Evolutionary conservation across 2,329 filamentous ascomycete genomes (phyloP).

Genomic region (Triangularia verruculosa): DNA sequence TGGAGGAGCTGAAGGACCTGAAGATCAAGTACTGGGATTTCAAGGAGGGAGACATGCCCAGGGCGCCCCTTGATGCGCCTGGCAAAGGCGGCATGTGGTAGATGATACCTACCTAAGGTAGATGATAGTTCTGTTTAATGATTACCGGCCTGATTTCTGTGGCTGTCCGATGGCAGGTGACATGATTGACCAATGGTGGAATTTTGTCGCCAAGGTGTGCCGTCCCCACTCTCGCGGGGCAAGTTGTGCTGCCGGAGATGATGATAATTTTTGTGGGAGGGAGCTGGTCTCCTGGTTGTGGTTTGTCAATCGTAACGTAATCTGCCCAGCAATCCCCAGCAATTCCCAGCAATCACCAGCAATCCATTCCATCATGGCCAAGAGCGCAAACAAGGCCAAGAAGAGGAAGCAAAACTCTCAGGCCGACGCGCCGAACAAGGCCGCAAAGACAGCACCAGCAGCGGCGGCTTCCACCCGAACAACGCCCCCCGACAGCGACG

Average conservation of each 20-base stretch:
- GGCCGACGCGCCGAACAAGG: conserved; percentile 37
- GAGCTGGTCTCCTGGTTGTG: neutral
- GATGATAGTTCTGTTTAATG: no score
- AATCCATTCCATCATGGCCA: conserved; percentile 6
- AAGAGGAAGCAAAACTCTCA: conserved; percentile 15
- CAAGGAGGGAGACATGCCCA: neutral
- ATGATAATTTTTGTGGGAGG: neutral
- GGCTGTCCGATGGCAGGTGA: no score
- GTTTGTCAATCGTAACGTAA: neutral
- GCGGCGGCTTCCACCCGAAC: conserved; percentile 24
- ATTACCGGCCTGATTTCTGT: no score
- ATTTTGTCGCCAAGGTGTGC: neutral
- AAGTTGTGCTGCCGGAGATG: neutral
- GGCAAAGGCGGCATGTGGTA: neutral
- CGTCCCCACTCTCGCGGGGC: neutral
- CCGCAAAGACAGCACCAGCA: conserved; percentile 35
- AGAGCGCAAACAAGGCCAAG: conserved; percentile 8
- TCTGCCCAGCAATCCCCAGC: no score
- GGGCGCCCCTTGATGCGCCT: neutral
- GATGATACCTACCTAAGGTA: no score
- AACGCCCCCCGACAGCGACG: conserved; percentile 32
- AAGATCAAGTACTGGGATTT: conserved; percentile 8
- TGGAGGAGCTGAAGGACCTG: conserved; percentile 5
- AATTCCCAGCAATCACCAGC: neutral
- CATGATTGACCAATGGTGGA: neutral